phyloP scores from a whole-genome alignment of 805 yeast genomes.

The Maudiozyma turicensis region DNA sequence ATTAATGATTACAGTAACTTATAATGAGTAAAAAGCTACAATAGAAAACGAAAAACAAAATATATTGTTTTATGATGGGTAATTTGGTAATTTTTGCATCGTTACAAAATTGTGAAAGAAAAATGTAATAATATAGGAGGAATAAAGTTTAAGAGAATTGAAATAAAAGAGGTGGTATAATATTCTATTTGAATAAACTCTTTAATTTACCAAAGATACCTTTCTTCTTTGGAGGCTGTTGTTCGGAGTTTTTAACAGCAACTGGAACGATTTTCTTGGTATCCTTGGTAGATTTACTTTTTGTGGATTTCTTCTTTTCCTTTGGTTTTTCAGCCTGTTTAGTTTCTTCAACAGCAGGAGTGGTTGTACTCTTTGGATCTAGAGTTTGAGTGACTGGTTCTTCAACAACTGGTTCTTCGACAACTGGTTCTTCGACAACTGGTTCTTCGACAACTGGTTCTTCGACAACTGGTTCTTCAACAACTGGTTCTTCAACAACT shows the following conservation, averaged over 20 bases:
- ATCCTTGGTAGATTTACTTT: constrained; percentile 2
- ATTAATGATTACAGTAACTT: background rate
- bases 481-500: background rate
- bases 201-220: constrained; percentile 17
- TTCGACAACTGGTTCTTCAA: background rate
- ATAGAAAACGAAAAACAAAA: no score
- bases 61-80: no score
- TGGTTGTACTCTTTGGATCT: background rate
- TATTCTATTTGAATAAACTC: constrained; percentile 10
- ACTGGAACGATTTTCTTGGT: constrained; percentile 2
- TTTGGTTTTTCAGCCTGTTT: background rate
- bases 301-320: background rate
- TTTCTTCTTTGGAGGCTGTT: constrained; percentile 12
- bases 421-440: background rate
- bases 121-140: no score
- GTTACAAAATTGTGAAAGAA: no score
- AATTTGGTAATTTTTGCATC: no score
- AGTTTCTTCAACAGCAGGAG: background rate
- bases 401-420: background rate
- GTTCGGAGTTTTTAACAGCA: background rate
- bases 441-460: background rate
- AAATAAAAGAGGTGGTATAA: background rate
- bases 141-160: background rate
- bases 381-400: background rate
- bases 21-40: background rate